Base-by-base conservation (phyloP, 345 rosid species). In the Arabis hirsuta region DNA sequence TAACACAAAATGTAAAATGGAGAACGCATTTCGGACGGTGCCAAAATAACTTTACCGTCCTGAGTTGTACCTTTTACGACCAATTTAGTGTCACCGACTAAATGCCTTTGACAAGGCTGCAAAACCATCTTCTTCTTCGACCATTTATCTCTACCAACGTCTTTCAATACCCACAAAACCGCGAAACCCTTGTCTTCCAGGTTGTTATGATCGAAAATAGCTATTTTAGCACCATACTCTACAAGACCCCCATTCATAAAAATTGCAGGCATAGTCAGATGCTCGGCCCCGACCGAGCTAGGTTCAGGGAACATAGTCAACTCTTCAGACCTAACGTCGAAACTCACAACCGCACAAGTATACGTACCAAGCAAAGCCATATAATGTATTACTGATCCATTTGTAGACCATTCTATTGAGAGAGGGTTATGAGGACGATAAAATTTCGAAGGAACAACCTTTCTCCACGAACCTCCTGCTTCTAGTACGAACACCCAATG, bases 391-490 rank as follows among this genome's bases (percentile, higher is more conserved):
- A 65, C n/a, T 4, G 69, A 65, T 50, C 58, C 69, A 51, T 3
- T 50, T 5, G 6, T 65, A 9, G 12, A 12, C 3, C 1, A 3
- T 7, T 31, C 55, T 46, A 3, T 11, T 20, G 11, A 0, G 16
- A 4, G 8, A 38, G 69, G 69, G 9, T 6, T 1, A 20, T 64
- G 69, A 48, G 31, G 31, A 32, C 3, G 57, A 34, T 36, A 64
- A 20, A 2, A 7, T 6, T 20, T 45, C 1, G 1, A 3, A 2
- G 5, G 4, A 47, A 64, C 45, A 19, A 64, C 69, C 20, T 64
- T 64, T 64, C 19, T 64, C 69, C 69, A 64, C 0, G 56, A 64
- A 34, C 57, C 69, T 47, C 68, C 56, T 19, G 68, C 68, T 63
- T 47, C 32, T 31, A 63, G 44, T 4, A 36, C 44, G 2, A 64